Evolutionary conservation across 805 yeast species (phyloP).

Genomic region (Saturnispora zaruensis): DNA sequence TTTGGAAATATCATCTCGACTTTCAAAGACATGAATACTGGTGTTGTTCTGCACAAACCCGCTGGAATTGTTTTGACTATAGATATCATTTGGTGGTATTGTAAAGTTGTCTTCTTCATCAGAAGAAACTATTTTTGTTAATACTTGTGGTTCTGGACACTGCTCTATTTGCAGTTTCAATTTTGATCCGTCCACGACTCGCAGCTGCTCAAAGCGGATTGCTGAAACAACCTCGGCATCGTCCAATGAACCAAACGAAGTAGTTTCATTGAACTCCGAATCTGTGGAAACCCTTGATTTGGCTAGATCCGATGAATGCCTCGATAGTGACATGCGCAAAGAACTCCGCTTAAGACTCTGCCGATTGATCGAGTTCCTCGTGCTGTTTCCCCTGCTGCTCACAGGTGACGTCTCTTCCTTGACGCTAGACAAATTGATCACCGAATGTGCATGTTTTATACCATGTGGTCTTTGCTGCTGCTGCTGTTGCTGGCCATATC

Average conservation of each 20-base stretch:
- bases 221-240: neutral
- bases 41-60: neutral
- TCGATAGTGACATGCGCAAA: neutral
- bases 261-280: neutral
- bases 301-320: neutral
- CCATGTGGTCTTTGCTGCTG: neutral
- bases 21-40: neutral
- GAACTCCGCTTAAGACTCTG: neutral
- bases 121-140: neutral
- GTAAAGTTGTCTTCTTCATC: neutral
- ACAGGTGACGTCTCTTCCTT: neutral
- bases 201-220: neutral
- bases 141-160: neutral
- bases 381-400: neutral
- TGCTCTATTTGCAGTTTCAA: neutral
- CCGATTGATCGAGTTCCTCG: neutral
- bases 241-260: neutral
- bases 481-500: neutral
- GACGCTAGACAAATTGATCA: neutral
- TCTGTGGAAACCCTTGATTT: neutral
- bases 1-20: neutral
- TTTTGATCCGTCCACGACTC: neutral
- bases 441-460: neutral
- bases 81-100: neutral
- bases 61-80: neutral